Evolutionary conservation across 2,329 filamentous ascomycete genomes (phyloP), one percentile per base, ranked within the genome.

Genomic region (Penicillium occitanis): DNA sequence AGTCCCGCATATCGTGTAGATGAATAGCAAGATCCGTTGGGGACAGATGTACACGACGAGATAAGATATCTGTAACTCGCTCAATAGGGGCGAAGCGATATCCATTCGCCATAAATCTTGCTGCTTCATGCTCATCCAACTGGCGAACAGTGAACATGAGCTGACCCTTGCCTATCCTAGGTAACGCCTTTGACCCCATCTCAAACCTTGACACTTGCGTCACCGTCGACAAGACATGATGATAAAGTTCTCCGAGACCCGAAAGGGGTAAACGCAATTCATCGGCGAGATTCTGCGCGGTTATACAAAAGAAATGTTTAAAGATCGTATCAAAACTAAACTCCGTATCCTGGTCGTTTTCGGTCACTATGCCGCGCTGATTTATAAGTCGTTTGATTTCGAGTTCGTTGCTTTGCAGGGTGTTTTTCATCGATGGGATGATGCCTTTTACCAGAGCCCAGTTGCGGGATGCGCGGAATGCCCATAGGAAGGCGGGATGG

Each of bases 401-500:
- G 40, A 69, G 82, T 77, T 68, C 86, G 73, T 74, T 82, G 70
- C 70, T 77, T 51, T 84, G 79, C n/a, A 96, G 77, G 70, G 95
- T 91, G 46, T 83, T 83, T 63, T 85, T 85, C 90, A 96, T 96
- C 50, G 85, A 86, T 6, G 86, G 86, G 28, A 96, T 82, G 5
- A 95, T 81, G 53, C 87, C 86, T 64, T 83, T 83, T 30, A 96
- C 84, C 48, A 87, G 85, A 7, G 79, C 74, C 93, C 93, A 97
- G 75, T 93, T 90, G 66, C 88, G 85, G 6, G 91, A 91, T 2
- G 92, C 91, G 65, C 91, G 87, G 74, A 91, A 96, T 72, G 95
- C 89, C 93, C 93, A 96, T 60, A 93, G 87, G 77, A 95, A 96
- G 1, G 93, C 87, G 0, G 91, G 87, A 73, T 96, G 92, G 0